phyloP scores from a whole-genome alignment of 495 filamentous ascomycete genomes.

The Aspergillus panamensis region DNA sequence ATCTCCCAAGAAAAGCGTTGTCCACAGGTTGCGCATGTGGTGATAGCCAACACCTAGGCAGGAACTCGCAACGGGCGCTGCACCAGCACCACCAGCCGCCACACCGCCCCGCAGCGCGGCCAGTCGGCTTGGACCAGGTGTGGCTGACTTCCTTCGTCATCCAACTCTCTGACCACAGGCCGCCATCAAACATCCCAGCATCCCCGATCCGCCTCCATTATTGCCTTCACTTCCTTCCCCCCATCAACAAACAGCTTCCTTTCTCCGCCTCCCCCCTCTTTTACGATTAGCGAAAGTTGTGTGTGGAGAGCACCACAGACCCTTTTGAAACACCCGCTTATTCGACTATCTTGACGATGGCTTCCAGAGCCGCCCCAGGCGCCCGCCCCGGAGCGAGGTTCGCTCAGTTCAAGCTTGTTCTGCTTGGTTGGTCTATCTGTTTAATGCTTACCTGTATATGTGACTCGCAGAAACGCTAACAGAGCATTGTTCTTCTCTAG shows the following conservation, averaged over 20 bases:
- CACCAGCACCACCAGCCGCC: slow-evolving; percentile 11
- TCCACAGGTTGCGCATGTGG: slow-evolving; percentile 18
- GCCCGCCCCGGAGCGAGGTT: slow-evolving; percentile 78
- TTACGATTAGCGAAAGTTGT: neutral
- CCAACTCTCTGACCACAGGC: slow-evolving; percentile 13
- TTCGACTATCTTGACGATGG: slow-evolving; percentile 54
- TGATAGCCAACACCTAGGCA: slow-evolving; percentile 13
- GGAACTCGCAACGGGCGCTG: slow-evolving; percentile 1
- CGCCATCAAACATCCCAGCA: slow-evolving; percentile 24
- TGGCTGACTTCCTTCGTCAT: slow-evolving; percentile 31
- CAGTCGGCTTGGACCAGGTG: slow-evolving; percentile 20
- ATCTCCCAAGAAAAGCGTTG: slow-evolving; percentile 8
- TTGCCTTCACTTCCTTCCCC: slow-evolving; percentile 3
- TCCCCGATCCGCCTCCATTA: slow-evolving; percentile 18
- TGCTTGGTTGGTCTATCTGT: slow-evolving; percentile 65
- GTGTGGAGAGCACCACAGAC: neutral
- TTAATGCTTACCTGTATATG: slow-evolving; percentile 7
- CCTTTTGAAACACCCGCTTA: slow-evolving; percentile 1
- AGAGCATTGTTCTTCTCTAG: slow-evolving; percentile 45
- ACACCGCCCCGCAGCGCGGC: slow-evolving; percentile 24
- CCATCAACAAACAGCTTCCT: slow-evolving; percentile 1
- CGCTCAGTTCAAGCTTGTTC: slow-evolving; percentile 97
- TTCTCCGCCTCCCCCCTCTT: neutral
- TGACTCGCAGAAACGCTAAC: slow-evolving; percentile 23
- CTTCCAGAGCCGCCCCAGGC: slow-evolving; percentile 73